Evolutionary conservation across 1,284 basidiomycete genomes (phyloP).

Genomic region (Heterobasidion annosum): DNA sequence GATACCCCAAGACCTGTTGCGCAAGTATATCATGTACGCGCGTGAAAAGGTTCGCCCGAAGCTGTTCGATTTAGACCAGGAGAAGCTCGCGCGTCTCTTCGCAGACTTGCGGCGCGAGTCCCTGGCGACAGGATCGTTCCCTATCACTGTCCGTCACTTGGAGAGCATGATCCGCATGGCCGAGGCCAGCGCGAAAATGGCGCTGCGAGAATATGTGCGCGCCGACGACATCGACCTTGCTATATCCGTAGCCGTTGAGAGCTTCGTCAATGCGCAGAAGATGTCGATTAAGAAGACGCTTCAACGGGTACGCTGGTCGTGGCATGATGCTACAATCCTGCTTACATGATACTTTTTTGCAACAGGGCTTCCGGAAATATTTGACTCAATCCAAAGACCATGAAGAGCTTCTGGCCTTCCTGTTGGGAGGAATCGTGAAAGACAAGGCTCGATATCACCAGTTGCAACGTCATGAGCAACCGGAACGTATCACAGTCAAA

Average conservation of each 20-base stretch:
- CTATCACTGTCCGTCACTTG: constrained; percentile 95
- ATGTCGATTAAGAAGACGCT: constrained; percentile 97
- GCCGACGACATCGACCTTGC: constrained; percentile 96
- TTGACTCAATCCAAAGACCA: constrained; percentile 90
- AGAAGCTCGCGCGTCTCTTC: constrained; percentile 91
- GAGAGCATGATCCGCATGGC: constrained; percentile 99
- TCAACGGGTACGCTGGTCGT: constrained; percentile 63
- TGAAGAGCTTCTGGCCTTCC: constrained; percentile 91
- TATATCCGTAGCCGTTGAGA: constrained; percentile 90
- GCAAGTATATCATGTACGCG: constrained; percentile 99
- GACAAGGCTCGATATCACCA: constrained; percentile 86
- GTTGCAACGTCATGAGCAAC: constrained; percentile 67
- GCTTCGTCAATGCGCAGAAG: constrained; percentile 96
- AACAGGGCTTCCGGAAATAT: constrained; percentile 92
- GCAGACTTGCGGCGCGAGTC: constrained; percentile 96
- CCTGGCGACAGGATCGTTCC: constrained; percentile 93
- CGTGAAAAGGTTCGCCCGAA: constrained; percentile 90
- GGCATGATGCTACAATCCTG: neutral
- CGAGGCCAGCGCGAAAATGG: constrained; percentile 98
- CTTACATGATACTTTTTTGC: neutral
- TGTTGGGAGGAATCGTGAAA: constrained; percentile 92
- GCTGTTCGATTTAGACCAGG: constrained; percentile 91
- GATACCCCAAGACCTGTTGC: constrained; percentile 94
- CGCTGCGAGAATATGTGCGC: constrained; percentile 91
- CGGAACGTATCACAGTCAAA: constrained; percentile 67